Base-by-base conservation (phyloP, 129 eudicot genomes). In the Pulicaria dysenterica region DNA sequence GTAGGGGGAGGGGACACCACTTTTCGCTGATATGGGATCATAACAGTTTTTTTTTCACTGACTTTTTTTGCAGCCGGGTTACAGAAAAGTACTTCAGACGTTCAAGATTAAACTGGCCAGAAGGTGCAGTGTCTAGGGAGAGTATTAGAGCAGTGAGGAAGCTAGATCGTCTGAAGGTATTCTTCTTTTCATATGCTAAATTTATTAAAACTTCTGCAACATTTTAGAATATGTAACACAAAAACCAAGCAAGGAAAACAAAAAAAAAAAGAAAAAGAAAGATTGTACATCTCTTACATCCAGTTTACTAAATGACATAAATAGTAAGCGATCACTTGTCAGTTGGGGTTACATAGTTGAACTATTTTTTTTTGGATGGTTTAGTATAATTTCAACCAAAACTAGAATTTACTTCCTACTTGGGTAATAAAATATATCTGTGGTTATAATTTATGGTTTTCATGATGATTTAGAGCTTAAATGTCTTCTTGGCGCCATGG, bases 121-220 rank as follows among this genome's bases (percentile, higher is more conserved):
- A 83, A 70, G 98, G 98, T 31, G 98, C 98, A n/a, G 83, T 75
- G 53, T 92, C 98, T 14, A 85, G 96, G 81, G 98, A 92, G 79
- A 92, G 98, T 66, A 89, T 85, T 43, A 86, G 86, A 57, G 91
- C 98, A 58, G 98, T 92, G 59, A 85, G 85, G 82, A 87, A 89
- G 96, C 82, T 92, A 39, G 89, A 86, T 73, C 84, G 67, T 7
- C 69, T 92, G 44, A 81, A 92, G 98, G 98, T 88, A 68, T 58
- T 8, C 41, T 59, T 7, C 61, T 44, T 67, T 54, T 36, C 54
- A n/a, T 64, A 8, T 53, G 15, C 10, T 45, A 54, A 5, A 45
- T 31, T 10, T 10, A n/a, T 71, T 43, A 24, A 24, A 24, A 24
- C 31, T 24, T 24, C 31, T 24, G 31, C 31, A 24, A 24, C 31